These are phyloP conservation scores for Cladosporium austrohemisphaericum DNA, from an alignment of 2,329 filamentous ascomycete genomes.

Conservation along the genomic window DNA sequence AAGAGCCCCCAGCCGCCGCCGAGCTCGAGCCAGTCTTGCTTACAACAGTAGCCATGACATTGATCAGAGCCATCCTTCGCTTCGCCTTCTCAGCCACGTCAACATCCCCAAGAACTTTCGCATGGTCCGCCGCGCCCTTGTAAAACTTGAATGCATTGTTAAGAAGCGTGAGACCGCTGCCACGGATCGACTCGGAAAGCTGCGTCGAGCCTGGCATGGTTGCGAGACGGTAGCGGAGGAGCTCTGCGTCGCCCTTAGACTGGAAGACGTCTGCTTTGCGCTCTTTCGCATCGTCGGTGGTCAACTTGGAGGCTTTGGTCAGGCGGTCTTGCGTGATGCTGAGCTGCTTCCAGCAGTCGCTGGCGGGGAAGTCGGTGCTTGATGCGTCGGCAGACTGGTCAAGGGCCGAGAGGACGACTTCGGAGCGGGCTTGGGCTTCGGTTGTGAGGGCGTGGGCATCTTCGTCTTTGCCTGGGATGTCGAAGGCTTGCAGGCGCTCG, in stretches of 20 bases:
- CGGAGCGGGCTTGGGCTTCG: constrained; percentile 29
- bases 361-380: constrained; percentile 21
- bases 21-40: constrained; percentile 39
- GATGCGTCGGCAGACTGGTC: constrained; percentile 19
- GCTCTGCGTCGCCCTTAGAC: constrained; percentile 53
- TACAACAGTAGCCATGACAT: constrained; percentile 37
- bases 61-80: constrained; percentile 31
- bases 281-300: constrained; percentile 39
- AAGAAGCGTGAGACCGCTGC: constrained; percentile 46
- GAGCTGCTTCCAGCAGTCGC: constrained; percentile 51
- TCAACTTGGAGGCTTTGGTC: constrained; percentile 49
- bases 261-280: constrained; percentile 52
- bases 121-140: constrained; percentile 46
- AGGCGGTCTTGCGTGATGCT: constrained; percentile 49
- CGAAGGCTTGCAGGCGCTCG: constrained; percentile 34
- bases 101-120: constrained; percentile 45
- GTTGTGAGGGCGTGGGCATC: constrained; percentile 52
- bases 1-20: constrained; percentile 23
- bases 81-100: constrained; percentile 46
- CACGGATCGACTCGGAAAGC: constrained; percentile 41
- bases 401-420: constrained; percentile 28
- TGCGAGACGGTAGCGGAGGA: constrained; percentile 52
- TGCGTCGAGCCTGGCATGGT: constrained; percentile 25
- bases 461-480: constrained; percentile 41
- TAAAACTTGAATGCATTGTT: constrained; percentile 58